Percentiles rank a stretch among this genome's conserved stretches.
These are phyloP conservation scores for Mycena metata DNA, from an alignment of 768 basidiomycete species.

Conservation along the genomic window DNA sequence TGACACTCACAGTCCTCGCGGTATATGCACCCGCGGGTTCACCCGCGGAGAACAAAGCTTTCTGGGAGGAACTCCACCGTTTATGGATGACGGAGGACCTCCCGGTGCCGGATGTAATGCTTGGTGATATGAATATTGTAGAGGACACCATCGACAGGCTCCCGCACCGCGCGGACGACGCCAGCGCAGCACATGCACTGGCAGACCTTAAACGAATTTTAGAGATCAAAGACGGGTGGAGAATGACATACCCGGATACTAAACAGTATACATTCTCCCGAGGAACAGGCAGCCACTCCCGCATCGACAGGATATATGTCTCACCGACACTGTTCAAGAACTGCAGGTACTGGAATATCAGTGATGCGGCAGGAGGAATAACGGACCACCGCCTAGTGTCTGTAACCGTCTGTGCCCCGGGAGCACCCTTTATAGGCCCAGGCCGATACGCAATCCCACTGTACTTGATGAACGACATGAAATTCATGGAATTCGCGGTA, in stretches of 20 bases:
- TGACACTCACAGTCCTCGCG: constrained; percentile 26
- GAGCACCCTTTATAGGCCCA: too few species aligned
- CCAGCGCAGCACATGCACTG: background rate
- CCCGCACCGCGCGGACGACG: constrained; percentile 15
- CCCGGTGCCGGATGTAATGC: constrained; percentile 16
- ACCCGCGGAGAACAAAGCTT: background rate
- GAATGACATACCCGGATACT: background rate
- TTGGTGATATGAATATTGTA: constrained; percentile 23
- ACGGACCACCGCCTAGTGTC: too few species aligned
- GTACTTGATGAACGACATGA: too few species aligned
- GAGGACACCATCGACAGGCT: constrained; percentile 16
- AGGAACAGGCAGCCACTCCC: too few species aligned
- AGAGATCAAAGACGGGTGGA: constrained; percentile 20
- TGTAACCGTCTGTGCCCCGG: too few species aligned
- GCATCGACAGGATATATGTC: too few species aligned
- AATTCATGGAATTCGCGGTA: too few species aligned
- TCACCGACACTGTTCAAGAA: too few species aligned
- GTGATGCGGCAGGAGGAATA: too few species aligned
- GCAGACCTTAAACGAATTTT: constrained; percentile 1
- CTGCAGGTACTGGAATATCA: too few species aligned
- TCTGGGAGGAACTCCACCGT: constrained; percentile 32
- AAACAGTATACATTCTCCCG: background rate
- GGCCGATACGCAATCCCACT: too few species aligned
- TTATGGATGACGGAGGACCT: constrained; percentile 6
- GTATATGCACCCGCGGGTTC: constrained; percentile 39